Base-by-base conservation (phyloP, 768 basidiomycete species). In the Dioszegia hungarica region DNA sequence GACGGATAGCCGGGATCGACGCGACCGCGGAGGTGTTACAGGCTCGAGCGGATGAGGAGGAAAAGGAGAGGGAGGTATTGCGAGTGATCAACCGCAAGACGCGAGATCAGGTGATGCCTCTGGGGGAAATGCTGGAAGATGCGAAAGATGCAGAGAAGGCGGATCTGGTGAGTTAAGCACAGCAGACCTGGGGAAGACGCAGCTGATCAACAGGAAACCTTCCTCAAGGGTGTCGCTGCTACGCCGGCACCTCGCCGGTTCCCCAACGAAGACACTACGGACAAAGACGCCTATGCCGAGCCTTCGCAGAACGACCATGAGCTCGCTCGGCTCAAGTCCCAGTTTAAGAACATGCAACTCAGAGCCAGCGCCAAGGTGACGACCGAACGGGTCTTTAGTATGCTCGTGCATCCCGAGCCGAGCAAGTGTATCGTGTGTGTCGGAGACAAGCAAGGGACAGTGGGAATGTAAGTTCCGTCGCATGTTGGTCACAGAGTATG, bases 321-420 rank as follows among this genome's bases (percentile, higher is more conserved):
- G 15, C 46, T 59, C 22, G 52, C 40, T n/a, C 25, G 63, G 12
- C 60, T 78, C 11, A 62, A 66, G 25, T 38, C 58, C 8, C 57
- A 52, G 1, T 76, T 77, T 60, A 60, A 62, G 27, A 54, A 59
- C 8, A 64, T 76, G 57, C 52, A 45, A 9, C 53, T 77, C 12
- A 54, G 56, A n/a, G 60, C 63, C 4, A 68, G 72, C 44, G 68
- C 69, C 5, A 76, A 74, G 49, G 71, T 77, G 47, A 76, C 73
- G 11, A 54, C 66, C 0, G 78, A 79, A n/a, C 64, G 79, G n/a
- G 72, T 77, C 11, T 80, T 75, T 56, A 70, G 66, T 22, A 75
- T 80, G 63, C 59, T 61, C 3, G 71, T 78, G 0, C 78, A 80
- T 67, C 78, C 78, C 0, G 67, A 67, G 33, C 57, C 36, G 33